phyloP scores from a whole-genome alignment of 1,139 yeast species.

The Yamadazyma triangularis region DNA sequence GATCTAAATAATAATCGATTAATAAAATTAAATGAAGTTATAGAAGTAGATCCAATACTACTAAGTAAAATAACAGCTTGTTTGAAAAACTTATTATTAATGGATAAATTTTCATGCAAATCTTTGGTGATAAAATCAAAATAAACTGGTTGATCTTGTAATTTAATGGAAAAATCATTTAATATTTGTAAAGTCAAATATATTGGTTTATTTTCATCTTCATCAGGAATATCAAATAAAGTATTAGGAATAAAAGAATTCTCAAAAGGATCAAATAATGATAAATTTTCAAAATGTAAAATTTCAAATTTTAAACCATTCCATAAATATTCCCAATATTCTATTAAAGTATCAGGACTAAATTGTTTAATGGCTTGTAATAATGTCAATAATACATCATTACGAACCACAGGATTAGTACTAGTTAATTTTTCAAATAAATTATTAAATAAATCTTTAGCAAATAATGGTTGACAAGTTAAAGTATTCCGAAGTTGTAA shows the following conservation, averaged over 20 bases:
- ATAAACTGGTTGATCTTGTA: slow-evolving; percentile 23
- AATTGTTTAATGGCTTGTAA: slow-evolving; percentile 52
- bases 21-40: slow-evolving; percentile 42
- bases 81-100: slow-evolving; percentile 51
- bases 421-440: slow-evolving; percentile 82
- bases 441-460: slow-evolving; percentile 71
- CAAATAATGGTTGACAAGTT: slow-evolving; percentile 60
- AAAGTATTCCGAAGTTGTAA: slow-evolving; percentile 53
- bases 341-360: slow-evolving; percentile 40
- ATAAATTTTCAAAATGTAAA: slow-evolving; percentile 55
- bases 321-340: slow-evolving; percentile 76
- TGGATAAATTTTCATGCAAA: slow-evolving; percentile 47
- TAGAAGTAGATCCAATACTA: slow-evolving; percentile 41
- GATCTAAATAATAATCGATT: slow-evolving; percentile 30
- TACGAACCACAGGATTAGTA: slow-evolving; percentile 70
- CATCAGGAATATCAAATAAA: slow-evolving; percentile 25
- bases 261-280: slow-evolving; percentile 22
- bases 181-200: slow-evolving; percentile 49
- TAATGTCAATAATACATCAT: slow-evolving; percentile 69
- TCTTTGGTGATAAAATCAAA: slow-evolving; percentile 49
- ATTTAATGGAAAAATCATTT: slow-evolving; percentile 30
- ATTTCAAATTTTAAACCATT: slow-evolving; percentile 84
- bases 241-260: slow-evolving; percentile 26
- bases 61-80: slow-evolving; percentile 61
- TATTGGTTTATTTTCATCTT: slow-evolving; percentile 37